Percentiles rank a stretch among this genome's conserved stretches.
Conservation (phyloP, 805 yeast species). For the Clavispora fructus region DNA sequence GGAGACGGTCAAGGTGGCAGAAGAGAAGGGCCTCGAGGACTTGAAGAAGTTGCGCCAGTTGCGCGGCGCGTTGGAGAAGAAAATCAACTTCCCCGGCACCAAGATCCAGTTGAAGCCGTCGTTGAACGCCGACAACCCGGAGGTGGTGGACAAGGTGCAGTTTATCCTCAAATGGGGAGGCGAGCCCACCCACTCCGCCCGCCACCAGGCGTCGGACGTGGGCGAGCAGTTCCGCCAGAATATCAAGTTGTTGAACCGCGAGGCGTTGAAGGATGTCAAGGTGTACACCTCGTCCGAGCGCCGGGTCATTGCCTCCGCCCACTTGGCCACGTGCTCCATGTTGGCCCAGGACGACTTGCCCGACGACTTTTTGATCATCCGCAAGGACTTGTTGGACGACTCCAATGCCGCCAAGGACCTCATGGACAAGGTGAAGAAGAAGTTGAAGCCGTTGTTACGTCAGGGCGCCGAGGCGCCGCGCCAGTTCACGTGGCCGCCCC, state of each 20-base stretch:
- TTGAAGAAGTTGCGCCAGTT: constrained; percentile 68
- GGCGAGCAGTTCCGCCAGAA: constrained; percentile 97
- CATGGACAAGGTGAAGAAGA: constrained; percentile 97
- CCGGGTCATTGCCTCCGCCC: constrained; percentile 90
- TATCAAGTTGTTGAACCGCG: constrained; percentile 76
- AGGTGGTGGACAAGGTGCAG: constrained; percentile 88
- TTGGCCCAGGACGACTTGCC: constrained; percentile 63
- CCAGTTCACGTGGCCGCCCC: constrained; percentile 97
- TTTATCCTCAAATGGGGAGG: constrained; percentile 98
- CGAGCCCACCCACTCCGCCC: constrained; percentile 97
- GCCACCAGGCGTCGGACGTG: constrained; percentile 87
- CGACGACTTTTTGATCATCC: constrained; percentile 70
- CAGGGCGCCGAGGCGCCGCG: constrained; percentile 97
- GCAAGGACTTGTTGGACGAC: constrained; percentile 91
- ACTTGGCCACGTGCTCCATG: constrained; percentile 72
- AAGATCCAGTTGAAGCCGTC: constrained; percentile 94
- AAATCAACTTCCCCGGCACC: constrained; percentile 89
- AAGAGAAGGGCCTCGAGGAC: constrained; percentile 76
- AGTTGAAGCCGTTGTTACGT: constrained; percentile 86
- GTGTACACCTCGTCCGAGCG: constrained; percentile 92
- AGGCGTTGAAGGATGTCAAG: constrained; percentile 77
- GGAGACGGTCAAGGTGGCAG: constrained; percentile 78
- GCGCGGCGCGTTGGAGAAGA: constrained; percentile 80
- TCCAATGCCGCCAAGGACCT: constrained; percentile 96
- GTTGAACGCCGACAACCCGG: constrained; percentile 49